A percentile compares a stretch with the other conserved stretches of the same genome.
These are phyloP conservation scores for Trichomonascaceae sp. DNA, from an alignment of 1,139 yeast genomes.

Conservation along the genomic window DNA sequence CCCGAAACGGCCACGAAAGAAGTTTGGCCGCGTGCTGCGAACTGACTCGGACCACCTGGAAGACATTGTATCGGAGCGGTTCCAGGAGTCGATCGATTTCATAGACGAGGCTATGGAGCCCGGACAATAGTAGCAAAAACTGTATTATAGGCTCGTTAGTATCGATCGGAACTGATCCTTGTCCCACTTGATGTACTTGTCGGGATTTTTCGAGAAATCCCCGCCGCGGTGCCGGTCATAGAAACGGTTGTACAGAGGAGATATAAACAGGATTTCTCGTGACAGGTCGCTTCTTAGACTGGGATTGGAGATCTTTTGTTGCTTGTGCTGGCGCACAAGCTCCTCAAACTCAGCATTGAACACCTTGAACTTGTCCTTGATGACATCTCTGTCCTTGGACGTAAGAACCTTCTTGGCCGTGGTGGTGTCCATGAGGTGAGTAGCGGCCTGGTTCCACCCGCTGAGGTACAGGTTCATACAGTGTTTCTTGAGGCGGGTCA, in stretches of 20 bases:
- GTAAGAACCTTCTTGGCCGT: slow-evolving; percentile 16
- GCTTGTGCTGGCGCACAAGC: slow-evolving; percentile 49
- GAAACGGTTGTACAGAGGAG: slow-evolving; percentile 74
- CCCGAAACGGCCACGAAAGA: slow-evolving; percentile 69
- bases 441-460: slow-evolving; percentile 75
- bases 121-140: slow-evolving; percentile 12
- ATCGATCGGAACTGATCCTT: slow-evolving; percentile 44
- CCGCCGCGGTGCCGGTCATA: slow-evolving; percentile 59
- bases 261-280: slow-evolving; percentile 58
- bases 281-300: slow-evolving; percentile 46
- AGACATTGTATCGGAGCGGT: slow-evolving; percentile 67
- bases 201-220: slow-evolving; percentile 60
- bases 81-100: slow-evolving; percentile 77
- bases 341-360: slow-evolving; percentile 79
- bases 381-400: slow-evolving; percentile 62
- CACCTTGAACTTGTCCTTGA: slow-evolving; percentile 71
- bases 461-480: slow-evolving; percentile 64
- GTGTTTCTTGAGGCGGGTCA: slow-evolving; percentile 58
- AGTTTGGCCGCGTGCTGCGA: slow-evolving; percentile 77
- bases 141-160: slow-evolving; percentile 10
- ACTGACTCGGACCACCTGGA: slow-evolving; percentile 56
- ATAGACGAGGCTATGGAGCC: slow-evolving; percentile 65
- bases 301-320: slow-evolving; percentile 53
- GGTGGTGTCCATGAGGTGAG: slow-evolving; percentile 42
- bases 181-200: slow-evolving; percentile 64